Percentiles rank a stretch among this genome's conserved stretches.
Conservation (phyloP, 2,329 filamentous ascomycete species). For the Coleophoma cylindrospora region DNA sequence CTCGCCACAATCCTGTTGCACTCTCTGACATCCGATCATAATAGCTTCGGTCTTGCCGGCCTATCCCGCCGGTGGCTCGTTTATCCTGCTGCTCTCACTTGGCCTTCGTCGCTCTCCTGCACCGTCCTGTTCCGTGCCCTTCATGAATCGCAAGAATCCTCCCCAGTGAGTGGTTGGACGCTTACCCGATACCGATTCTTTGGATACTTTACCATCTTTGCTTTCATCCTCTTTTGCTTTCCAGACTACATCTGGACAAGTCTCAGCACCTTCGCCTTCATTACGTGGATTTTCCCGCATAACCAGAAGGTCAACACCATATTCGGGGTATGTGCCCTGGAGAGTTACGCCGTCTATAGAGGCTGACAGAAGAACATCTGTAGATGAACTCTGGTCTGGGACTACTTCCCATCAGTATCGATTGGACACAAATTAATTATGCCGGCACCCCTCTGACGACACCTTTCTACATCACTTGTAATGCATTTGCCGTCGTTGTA, state of each 20-base stretch:
- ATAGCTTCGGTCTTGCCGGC: constrained; percentile 1
- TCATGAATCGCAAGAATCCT: constrained; percentile 54
- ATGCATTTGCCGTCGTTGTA: constrained; percentile 50
- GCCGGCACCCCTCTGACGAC: constrained; percentile 45
- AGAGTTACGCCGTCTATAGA: background rate
- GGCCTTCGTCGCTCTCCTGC: constrained; percentile 5
- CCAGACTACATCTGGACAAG: constrained; percentile 68
- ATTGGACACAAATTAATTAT: constrained; percentile 62
- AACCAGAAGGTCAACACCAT: constrained; percentile 64
- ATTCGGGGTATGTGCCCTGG: constrained; percentile 48
- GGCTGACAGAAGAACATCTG: background rate
- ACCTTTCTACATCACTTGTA: constrained; percentile 69
- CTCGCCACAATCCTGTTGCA: too few species aligned
- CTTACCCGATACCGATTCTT: background rate
- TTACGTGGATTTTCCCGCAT: background rate
- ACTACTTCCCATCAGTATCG: constrained; percentile 65
- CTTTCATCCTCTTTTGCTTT: constrained; percentile 51
- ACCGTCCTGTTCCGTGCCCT: constrained; percentile 28
- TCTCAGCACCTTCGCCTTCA: constrained; percentile 26
- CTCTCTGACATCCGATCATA: background rate
- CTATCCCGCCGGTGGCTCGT: constrained; percentile 1
- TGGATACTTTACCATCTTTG: constrained; percentile 2
- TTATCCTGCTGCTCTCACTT: constrained; percentile 3
- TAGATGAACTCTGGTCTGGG: constrained; percentile 53
- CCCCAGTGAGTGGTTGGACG: constrained; percentile 52